These are phyloP conservation scores for Gossypium herbaceum DNA, from an alignment of 345 rosid genomes.

Conservation along the genomic window DNA sequence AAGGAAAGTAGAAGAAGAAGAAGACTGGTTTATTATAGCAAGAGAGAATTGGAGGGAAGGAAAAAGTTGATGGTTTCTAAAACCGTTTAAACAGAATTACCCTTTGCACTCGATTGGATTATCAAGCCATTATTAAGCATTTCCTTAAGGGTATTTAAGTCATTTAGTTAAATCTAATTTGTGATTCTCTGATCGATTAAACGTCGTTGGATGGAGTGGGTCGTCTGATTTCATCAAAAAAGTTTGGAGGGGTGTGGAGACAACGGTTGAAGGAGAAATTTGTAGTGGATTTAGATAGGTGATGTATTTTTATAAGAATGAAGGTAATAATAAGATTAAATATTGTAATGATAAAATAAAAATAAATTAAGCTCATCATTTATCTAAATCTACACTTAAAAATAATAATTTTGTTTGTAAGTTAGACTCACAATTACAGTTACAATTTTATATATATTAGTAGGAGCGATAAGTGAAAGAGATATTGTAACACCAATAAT, in stretches of 20 bases:
- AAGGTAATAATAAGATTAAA: rapidly evolving
- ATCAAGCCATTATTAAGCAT: too few relatives aligned
- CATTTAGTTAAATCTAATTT: neutral
- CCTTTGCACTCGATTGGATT: neutral
- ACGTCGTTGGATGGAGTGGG: neutral
- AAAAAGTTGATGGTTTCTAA: neutral
- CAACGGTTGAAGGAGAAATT: too few relatives aligned
- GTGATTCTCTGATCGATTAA: neutral
- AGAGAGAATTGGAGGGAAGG: constrained; percentile 5
- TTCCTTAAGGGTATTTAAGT: neutral
- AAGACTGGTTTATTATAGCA: neutral
- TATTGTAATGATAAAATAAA: too few relatives aligned
- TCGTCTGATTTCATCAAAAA: neutral
- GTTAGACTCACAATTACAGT: too few relatives aligned
- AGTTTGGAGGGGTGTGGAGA: neutral
- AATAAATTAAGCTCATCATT: too few relatives aligned
- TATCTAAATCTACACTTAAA: too few relatives aligned
- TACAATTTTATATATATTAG: too few relatives aligned
- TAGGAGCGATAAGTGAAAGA: too few relatives aligned
- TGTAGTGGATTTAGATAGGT: too few relatives aligned
- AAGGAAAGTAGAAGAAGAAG: neutral
- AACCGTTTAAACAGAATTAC: constrained; percentile 6
- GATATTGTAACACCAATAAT: too few relatives aligned
- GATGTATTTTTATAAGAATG: too few relatives aligned
- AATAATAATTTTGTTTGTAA: too few relatives aligned